Percentiles rank a stretch among this genome's conserved stretches.
Evolutionary conservation across 306 rosid species (phyloP).

Genomic region (Quercus dentata): DNA sequence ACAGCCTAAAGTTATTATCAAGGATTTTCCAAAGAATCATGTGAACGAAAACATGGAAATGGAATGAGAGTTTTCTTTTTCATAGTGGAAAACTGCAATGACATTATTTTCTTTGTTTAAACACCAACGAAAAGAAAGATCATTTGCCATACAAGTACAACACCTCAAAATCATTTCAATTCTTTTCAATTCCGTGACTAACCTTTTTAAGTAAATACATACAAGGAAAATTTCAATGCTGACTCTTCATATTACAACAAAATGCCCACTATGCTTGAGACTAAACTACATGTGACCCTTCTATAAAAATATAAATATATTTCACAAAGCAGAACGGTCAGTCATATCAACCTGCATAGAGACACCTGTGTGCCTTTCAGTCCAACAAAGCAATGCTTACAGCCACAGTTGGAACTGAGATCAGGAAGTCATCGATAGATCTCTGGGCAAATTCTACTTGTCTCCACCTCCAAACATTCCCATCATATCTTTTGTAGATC

Average conservation of each 20-base stretch:
- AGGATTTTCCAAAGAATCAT: too few species aligned
- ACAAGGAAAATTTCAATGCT: not conserved
- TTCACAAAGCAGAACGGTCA: not conserved
- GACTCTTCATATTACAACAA: not conserved
- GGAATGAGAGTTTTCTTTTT: too few species aligned
- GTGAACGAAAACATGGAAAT: not conserved
- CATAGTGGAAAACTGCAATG: not conserved
- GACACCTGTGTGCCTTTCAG: not conserved
- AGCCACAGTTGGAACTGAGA: constrained; percentile 1
- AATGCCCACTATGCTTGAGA: not conserved
- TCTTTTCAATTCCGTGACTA: not conserved
- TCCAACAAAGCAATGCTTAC: not conserved
- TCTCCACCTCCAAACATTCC: constrained; percentile 79
- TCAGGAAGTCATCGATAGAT: not conserved
- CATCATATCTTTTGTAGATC: constrained; percentile 80
- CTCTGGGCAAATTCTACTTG: constrained; percentile 20
- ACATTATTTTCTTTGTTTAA: not conserved
- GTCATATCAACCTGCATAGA: not conserved
- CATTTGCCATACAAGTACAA: not conserved
- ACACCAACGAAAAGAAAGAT: not conserved
- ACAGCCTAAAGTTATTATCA: too few species aligned
- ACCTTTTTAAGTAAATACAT: not conserved
- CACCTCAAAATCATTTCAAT: not conserved
- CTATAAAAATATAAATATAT: not conserved
- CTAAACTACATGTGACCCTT: not conserved